Percentiles rank a stretch among this genome's conserved stretches.
Evolutionary conservation across 352 stramenopile genomes (phyloP).

Genomic region (Globisporangium nodosum): DNA sequence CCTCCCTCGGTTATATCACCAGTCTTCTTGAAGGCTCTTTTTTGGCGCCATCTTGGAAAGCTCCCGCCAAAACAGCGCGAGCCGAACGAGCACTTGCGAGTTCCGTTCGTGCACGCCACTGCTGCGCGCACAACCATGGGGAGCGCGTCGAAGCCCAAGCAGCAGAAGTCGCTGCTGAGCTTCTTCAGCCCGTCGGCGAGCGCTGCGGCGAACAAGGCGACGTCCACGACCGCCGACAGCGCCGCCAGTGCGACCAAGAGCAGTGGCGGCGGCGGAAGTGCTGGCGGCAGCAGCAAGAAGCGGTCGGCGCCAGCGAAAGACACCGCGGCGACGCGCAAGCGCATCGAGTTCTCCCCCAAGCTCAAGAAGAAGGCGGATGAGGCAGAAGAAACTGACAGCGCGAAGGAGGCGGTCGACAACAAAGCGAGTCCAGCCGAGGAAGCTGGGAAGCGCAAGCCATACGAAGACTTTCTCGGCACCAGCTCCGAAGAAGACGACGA

Average conservation of each 20-base stretch:
- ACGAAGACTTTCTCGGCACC: slow-evolving; percentile 69
- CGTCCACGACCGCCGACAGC: slow-evolving; percentile 2
- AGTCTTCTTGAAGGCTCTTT: neutral
- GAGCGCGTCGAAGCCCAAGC: slow-evolving; percentile 27
- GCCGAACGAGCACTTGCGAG: too few species aligned
- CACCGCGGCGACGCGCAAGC: slow-evolving; percentile 30
- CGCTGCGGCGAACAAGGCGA: slow-evolving; percentile 30
- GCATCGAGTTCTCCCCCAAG: slow-evolving; percentile 74
- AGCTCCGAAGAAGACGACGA: slow-evolving; percentile 49
- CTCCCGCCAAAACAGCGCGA: neutral
- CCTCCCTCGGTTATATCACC: too few species aligned
- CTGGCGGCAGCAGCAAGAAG: neutral
- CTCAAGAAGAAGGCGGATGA: slow-evolving; percentile 10
- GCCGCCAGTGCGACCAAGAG: slow-evolving; percentile 5
- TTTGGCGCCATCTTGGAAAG: neutral
- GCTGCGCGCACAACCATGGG: neutral
- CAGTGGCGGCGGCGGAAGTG: slow-evolving; percentile 8
- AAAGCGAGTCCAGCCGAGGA: slow-evolving; percentile 2
- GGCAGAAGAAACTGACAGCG: neutral
- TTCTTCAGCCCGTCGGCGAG: slow-evolving; percentile 76
- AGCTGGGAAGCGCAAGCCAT: slow-evolving; percentile 42
- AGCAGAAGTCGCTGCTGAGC: slow-evolving; percentile 77
- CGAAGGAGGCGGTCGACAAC: neutral
- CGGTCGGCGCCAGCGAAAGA: slow-evolving; percentile 10
- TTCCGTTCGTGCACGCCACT: too few species aligned